These are phyloP conservation scores for Neoboletus subvelutipes DNA, from an alignment of 768 basidiomycete genomes.

Conservation along the genomic window DNA sequence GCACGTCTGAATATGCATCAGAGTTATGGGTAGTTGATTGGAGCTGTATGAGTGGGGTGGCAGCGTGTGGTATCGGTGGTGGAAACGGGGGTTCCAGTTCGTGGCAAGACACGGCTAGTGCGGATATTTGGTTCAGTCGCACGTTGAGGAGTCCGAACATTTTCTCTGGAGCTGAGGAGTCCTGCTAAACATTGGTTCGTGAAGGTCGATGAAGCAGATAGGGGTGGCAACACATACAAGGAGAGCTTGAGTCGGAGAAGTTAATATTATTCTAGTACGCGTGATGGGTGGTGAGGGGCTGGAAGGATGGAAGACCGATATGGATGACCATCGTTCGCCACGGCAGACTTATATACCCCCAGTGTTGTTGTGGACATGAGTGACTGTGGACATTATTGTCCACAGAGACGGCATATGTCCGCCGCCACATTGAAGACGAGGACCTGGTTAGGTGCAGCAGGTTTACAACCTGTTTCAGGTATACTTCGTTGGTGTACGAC, in stretches of 20 bases:
- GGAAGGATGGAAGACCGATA: not conserved
- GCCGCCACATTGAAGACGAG: conserved; percentile 1
- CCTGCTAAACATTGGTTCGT: conserved; percentile 7
- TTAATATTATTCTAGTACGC: not conserved
- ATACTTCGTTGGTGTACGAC: not conserved
- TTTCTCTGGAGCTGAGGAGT: conserved; percentile 3
- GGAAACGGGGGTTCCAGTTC: not conserved
- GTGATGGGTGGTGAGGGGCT: conserved; percentile 1
- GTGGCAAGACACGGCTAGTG: not conserved
- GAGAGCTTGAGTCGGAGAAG: not conserved
- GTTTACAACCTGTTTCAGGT: conserved; percentile 10
- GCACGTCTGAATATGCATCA: not conserved
- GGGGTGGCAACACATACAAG: conserved; percentile 2
- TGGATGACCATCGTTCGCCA: no score
- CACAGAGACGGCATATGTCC: conserved; percentile 2
- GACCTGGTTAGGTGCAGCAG: not conserved
- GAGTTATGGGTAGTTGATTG: not conserved
- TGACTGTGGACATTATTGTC: conserved; percentile 17
- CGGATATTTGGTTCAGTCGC: not conserved
- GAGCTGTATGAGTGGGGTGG: not conserved
- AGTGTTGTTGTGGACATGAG: conserved; percentile 8
- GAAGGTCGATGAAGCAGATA: not conserved
- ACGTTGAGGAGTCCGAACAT: not conserved
- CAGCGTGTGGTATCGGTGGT: not conserved
- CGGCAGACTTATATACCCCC: conserved; percentile 20